Evolutionary conservation across 257 asterid genomes (phyloP), one percentile per base, ranked within the genome.

Genomic region (Handroanthus guayacan): DNA sequence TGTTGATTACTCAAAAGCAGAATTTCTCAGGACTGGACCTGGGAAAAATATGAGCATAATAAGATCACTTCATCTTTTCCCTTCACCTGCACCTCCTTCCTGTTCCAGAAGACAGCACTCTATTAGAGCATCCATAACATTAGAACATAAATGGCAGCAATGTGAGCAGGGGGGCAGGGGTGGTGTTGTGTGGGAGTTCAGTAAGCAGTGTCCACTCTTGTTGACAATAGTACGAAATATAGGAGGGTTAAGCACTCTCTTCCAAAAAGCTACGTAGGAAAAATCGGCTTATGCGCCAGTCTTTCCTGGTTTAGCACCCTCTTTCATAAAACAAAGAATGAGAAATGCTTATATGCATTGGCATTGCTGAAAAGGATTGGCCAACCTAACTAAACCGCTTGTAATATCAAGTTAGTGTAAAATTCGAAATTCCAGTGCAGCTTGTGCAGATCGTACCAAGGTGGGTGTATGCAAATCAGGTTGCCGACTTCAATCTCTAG

Each of bases 401-500:
- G 57, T 18, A 69, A 6, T 39, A 25, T 80, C 36, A 14, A 43
- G 34, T 14, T 52, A 31, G 71, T 34, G 12, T 37, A 50, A 37
- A 39, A 38, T 71, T 9, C 25, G 41, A 12, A 78, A 55, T 5
- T 4, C 8, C 45, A 41, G 12, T 61, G 51, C 72, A 72, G 64
- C 56, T 69, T 64, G 61, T 31, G 71, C 18, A 36, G 58, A 72
- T 71, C 90, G 44, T 94, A 94, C 98, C 98, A 94, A 61, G 97
- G 98, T 25, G 86, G 82, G 75, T 75, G 87, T 76, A 94, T 37
- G 80, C 86, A 77, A 47, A 94, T 85, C 81, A 85, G 61, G 83
- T 81, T 89, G 70, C 96, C 97, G 36, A 80, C 87, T 81, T 92
- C 97, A 78, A 92, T 89, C 76, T 90, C 97, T 70, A 86, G 86